Conservation (phyloP, 768 basidiomycete genomes). For the Lentinula sp. region DNA sequence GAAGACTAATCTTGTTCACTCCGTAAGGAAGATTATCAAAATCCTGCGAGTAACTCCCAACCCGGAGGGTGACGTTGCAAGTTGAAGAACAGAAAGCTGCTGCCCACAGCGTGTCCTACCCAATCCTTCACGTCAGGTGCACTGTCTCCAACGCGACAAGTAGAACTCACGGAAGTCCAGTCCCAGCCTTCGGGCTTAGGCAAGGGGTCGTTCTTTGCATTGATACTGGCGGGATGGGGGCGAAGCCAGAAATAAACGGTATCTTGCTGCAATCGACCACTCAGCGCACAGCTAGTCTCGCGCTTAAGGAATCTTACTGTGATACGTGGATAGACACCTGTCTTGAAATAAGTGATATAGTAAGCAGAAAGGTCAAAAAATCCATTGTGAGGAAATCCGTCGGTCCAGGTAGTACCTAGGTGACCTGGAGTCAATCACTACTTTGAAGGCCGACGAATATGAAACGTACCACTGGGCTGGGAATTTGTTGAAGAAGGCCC, state of each 20-base stretch:
- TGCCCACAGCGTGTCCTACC: conserved; percentile 59
- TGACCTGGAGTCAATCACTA: background rate
- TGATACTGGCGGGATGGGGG: conserved; percentile 49
- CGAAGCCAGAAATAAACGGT: conserved; percentile 58
- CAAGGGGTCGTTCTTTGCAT: conserved; percentile 34
- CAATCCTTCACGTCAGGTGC: conserved; percentile 56
- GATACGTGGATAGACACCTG: conserved; percentile 53
- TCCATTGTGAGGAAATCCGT: conserved; percentile 39
- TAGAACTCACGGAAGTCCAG: conserved; percentile 39
- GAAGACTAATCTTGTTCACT: conserved; percentile 55
- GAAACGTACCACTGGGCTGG: conserved; percentile 25
- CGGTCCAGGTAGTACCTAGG: conserved; percentile 32
- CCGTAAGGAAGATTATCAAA: conserved; percentile 40
- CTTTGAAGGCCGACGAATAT: background rate
- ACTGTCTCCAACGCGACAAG: conserved; percentile 16
- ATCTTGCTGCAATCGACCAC: conserved; percentile 25
- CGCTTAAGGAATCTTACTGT: conserved; percentile 33
- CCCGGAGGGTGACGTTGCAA: conserved; percentile 45
- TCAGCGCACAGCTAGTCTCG: background rate
- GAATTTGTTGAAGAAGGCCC: conserved; percentile 40
- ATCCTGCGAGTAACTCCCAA: conserved; percentile 31
- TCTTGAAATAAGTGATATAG: conserved; percentile 65
- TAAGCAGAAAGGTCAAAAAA: conserved; percentile 63
- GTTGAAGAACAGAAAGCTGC: conserved; percentile 51
- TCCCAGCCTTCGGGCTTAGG: conserved; percentile 44